These are phyloP conservation scores for Penicillium rolfsii DNA, from an alignment of 2,329 filamentous ascomycete species.

Conservation along the genomic window DNA sequence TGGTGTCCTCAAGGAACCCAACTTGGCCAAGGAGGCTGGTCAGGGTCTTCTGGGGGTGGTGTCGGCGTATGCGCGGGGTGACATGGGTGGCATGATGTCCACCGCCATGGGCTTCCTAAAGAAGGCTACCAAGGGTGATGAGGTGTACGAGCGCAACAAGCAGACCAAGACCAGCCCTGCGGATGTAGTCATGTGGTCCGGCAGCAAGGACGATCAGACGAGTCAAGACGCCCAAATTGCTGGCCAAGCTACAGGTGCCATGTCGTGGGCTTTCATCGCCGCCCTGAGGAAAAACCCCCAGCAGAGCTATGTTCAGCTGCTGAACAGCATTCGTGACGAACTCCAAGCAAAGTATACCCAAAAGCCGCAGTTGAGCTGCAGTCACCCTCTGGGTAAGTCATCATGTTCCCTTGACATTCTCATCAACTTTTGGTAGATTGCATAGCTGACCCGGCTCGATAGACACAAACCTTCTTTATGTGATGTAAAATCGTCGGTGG, in stretches of 20 bases:
- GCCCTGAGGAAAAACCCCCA: slow-evolving; percentile 90
- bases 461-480: slow-evolving; percentile 69
- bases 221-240: slow-evolving; percentile 89
- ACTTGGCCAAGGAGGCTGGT: slow-evolving; percentile 68
- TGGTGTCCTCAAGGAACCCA: slow-evolving; percentile 70
- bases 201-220: slow-evolving; percentile 94
- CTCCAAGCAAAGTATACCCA: slow-evolving; percentile 84
- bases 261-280: slow-evolving; percentile 96
- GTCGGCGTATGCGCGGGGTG: slow-evolving; percentile 78
- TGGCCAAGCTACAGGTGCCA: slow-evolving; percentile 89
- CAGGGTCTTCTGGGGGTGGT: slow-evolving; percentile 69
- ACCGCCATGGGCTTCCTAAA: slow-evolving; percentile 85
- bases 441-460: slow-evolving; percentile 22
- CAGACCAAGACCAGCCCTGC: slow-evolving; percentile 91
- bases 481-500: slow-evolving; percentile 58
- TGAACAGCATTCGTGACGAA: slow-evolving; percentile 94
- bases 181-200: slow-evolving; percentile 97
- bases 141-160: slow-evolving; percentile 76
- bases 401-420: not conserved
- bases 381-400: slow-evolving; percentile 85
- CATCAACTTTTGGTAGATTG: slow-evolving; percentile 7
- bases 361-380: slow-evolving; percentile 94
- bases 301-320: slow-evolving; percentile 92
- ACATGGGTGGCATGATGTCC: slow-evolving; percentile 78
- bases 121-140: slow-evolving; percentile 78